Evolutionary conservation across 106 monocot genomes (phyloP), one percentile per base, ranked within the genome.

Genomic region (Hemerocallis citrina): DNA sequence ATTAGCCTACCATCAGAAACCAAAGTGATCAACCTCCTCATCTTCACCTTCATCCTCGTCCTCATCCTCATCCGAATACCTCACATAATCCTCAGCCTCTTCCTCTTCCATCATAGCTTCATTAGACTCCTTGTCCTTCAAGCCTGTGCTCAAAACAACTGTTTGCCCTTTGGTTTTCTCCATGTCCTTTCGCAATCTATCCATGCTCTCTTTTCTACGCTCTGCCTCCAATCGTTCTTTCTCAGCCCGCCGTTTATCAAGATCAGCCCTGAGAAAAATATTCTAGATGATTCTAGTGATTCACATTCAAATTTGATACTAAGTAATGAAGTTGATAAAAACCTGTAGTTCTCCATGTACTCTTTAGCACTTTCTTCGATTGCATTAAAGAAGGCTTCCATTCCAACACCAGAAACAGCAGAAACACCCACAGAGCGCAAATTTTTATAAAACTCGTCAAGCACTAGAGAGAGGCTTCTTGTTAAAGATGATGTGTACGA

Each of bases 391-490:
- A 98, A 98, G 27, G 78, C 62, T 15, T 81, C 70, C 78, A 91
- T 82, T 70, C 96, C 96, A 29, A 46, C 37, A 46, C 96, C 96
- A 52, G 91, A 79, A 66, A 91, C 69, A 15, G 96, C 90, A 33
- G 96, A 98, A 44, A 98, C 96, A 56, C 96, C 96, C 14, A 98
- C 84, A 3, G 96, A 77, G 2, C 77, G 70, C 6, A 91, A 68
- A 52, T 98, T 98, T 43, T 88, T 87, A 61, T 98, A 98, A 62
- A 98, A 98, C 72, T 98, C 96, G 58, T 98, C 96, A 20, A 98
- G 87, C 17, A 78, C 91, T 28, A 92, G 79, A 10, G 96, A 76
- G 8, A 91, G 72, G 30, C 91, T 91, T 79, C 96, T 76, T 19
- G 81, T 73, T 42, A 91, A 69, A 45, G 84, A 82, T 38, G 96